Base-by-base conservation (phyloP, 1,284 basidiomycete species). In the Violaceomyces palustris region DNA sequence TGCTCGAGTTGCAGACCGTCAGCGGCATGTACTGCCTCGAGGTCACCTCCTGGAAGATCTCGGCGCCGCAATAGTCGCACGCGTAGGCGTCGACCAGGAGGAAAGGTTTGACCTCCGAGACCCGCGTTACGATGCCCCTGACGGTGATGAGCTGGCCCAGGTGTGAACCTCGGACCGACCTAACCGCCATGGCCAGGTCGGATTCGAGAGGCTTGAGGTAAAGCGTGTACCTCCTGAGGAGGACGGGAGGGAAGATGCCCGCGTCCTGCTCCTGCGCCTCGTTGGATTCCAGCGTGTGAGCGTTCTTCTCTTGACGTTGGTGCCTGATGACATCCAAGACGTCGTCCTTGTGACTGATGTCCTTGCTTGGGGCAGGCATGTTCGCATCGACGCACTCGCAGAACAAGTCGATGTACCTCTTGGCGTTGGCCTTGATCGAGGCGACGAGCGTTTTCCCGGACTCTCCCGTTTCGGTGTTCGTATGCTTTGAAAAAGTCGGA, bases 41-140 rank as follows among this genome's bases (percentile, higher is more conserved):
- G n/a, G 85, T 85, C 48, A 98, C 90, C 67, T 98, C 91, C 74
- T 98, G 91, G 79, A 99, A 99, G 27, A 93, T 93, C 75, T 99
- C 94, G 38, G 88, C 88, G 35, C 94, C 94, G 73, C 94, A 99
- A 39, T 88, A 84, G 74, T 98, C 94, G 77, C 94, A 99, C 0
- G 94, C 94, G 75, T 97, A 98, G 23, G 93, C 94, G 75, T 96
- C 96, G 71, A 98, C 92, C 61, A 89, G 85, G 11, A 99, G 81
- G 25, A 96, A 83, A 8, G 94, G 94, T 72, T 98, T 98, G 72
- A 99, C 94, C 79, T 98, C 94, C 7, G 90, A 94, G 3, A 98
- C 91, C 44, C 94, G 88, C 15, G 92, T 99, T 39, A 98, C 91
- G 65, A 99, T 97, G 37, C 93, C 94, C 33, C 93, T 87, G 51